phyloP scores from a whole-genome alignment of 805 yeast genomes.

The Kuraishia borneana region DNA sequence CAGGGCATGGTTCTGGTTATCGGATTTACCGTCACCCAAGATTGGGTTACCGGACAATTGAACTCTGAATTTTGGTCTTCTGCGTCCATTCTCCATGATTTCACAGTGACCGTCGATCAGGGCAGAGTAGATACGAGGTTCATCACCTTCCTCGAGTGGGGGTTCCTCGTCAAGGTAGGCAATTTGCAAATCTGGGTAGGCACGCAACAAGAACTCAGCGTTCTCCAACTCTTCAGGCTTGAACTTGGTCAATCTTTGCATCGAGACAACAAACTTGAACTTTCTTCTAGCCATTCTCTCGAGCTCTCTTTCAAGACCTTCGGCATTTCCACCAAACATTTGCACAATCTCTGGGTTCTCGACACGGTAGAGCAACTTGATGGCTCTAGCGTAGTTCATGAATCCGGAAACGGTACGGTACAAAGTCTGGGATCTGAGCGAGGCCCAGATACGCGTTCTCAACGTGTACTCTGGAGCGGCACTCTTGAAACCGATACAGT shows the following conservation, averaged over 20 bases:
- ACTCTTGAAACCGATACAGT: slow-evolving; percentile 93
- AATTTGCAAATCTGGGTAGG: slow-evolving; percentile 79
- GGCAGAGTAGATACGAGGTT: slow-evolving; percentile 63
- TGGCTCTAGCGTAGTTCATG: slow-evolving; percentile 97
- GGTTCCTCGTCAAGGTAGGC: slow-evolving; percentile 94
- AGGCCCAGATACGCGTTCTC: slow-evolving; percentile 98
- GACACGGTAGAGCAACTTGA: slow-evolving; percentile 84
- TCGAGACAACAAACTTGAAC: slow-evolving; percentile 70
- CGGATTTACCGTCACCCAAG: slow-evolving; percentile 83
- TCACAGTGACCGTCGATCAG: slow-evolving; percentile 76
- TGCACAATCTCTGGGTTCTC: slow-evolving; percentile 94
- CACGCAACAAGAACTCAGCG: slow-evolving; percentile 71
- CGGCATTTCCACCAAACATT: slow-evolving; percentile 98
- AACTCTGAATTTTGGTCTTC: slow-evolving; percentile 68
- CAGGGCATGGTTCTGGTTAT: slow-evolving; percentile 74
- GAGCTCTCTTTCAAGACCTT: slow-evolving; percentile 88
- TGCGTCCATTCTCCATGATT: slow-evolving; percentile 57
- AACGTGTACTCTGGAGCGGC: slow-evolving; percentile 95
- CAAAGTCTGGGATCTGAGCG: slow-evolving; percentile 90
- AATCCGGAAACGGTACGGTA: slow-evolving; percentile 97
- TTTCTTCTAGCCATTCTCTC: slow-evolving; percentile 84
- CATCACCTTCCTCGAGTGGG: slow-evolving; percentile 58
- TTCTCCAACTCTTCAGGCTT: slow-evolving; percentile 66
- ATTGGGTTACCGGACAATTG: slow-evolving; percentile 78
- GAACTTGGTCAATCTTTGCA: slow-evolving; percentile 74